Percentiles rank a stretch among this genome's conserved stretches.
These are phyloP conservation scores for Primulina tabacum DNA, from an alignment of 257 asterid genomes.

Conservation along the genomic window DNA sequence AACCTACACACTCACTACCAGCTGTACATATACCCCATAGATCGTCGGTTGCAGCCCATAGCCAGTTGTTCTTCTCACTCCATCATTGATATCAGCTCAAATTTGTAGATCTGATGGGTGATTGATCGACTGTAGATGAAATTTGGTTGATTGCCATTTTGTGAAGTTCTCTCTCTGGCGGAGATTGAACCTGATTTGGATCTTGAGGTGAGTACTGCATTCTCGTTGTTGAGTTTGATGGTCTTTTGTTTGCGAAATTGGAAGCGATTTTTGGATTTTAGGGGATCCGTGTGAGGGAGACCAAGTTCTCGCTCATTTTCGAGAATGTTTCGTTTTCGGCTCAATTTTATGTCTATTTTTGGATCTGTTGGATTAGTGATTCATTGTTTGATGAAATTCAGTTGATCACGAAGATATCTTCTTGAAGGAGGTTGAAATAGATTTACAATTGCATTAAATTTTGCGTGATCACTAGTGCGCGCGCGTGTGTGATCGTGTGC, in stretches of 20 bases:
- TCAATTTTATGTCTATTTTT: no score
- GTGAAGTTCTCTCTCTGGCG: not conserved
- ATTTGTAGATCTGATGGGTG: slow-evolving; percentile 27
- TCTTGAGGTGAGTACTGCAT: slow-evolving; percentile 38
- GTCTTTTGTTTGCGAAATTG: not conserved
- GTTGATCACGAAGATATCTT: not conserved
- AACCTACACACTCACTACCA: slow-evolving; percentile 28
- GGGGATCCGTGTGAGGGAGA: no score
- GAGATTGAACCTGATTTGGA: slow-evolving; percentile 21
- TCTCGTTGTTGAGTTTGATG: not conserved
- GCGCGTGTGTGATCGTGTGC: not conserved
- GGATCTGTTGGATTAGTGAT: no score
- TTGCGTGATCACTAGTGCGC: not conserved
- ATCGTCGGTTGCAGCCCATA: slow-evolving; percentile 29
- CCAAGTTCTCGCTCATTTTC: no score
- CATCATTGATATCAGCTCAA: slow-evolving; percentile 10
- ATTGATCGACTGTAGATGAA: slow-evolving; percentile 19
- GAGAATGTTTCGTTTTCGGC: no score
- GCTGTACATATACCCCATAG: slow-evolving; percentile 25
- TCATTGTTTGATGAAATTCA: not conserved
- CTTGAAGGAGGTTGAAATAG: not conserved
- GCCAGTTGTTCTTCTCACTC: slow-evolving; percentile 27
- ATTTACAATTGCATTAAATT: not conserved
- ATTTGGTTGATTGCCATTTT: not conserved
- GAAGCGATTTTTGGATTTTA: no score